phyloP scores from a whole-genome alignment of 805 yeast genomes.

The Kuraishia piskuri region DNA sequence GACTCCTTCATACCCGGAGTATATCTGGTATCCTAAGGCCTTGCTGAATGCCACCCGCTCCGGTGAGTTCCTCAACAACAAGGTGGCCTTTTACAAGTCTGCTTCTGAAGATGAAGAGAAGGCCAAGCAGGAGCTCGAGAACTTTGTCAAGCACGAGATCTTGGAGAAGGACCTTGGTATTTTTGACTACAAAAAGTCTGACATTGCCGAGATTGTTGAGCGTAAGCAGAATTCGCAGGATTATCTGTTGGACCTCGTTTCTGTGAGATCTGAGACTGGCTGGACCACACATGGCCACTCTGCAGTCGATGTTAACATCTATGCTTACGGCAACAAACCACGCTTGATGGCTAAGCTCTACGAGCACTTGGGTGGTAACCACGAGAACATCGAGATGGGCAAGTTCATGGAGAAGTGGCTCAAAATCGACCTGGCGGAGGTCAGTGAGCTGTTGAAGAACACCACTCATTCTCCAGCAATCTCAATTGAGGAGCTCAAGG shows the following conservation, averaged over 20 bases:
- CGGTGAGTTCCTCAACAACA: conserved; percentile 56
- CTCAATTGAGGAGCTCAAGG: neutral
- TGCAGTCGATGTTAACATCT: conserved; percentile 91
- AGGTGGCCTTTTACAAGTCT: conserved; percentile 29
- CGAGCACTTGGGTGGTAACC: conserved; percentile 61
- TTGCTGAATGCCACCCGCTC: conserved; percentile 64
- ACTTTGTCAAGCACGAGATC: conserved; percentile 44
- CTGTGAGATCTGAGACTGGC: conserved; percentile 82
- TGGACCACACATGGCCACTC: conserved; percentile 97
- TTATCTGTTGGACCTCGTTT: conserved; percentile 59
- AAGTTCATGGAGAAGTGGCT: conserved; percentile 52
- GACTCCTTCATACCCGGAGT: conserved; percentile 65
- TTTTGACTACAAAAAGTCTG: conserved; percentile 43
- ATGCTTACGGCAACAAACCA: conserved; percentile 61
- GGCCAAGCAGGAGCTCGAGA: conserved; percentile 17
- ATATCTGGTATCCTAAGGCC: conserved; percentile 79
- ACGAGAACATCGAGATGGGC: conserved; percentile 84
- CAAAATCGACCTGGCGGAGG: conserved; percentile 35
- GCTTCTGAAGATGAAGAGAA: conserved; percentile 3
- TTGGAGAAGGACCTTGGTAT: conserved; percentile 64
- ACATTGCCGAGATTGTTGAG: conserved; percentile 34
- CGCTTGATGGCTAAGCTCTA: conserved; percentile 29
- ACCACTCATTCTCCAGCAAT: conserved; percentile 16
- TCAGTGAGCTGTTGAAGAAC: conserved; percentile 41
- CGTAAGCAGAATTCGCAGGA: conserved; percentile 28